Evolutionary conservation across 1,284 basidiomycete species (phyloP).

Genomic region (Boletus hoseneyae): DNA sequence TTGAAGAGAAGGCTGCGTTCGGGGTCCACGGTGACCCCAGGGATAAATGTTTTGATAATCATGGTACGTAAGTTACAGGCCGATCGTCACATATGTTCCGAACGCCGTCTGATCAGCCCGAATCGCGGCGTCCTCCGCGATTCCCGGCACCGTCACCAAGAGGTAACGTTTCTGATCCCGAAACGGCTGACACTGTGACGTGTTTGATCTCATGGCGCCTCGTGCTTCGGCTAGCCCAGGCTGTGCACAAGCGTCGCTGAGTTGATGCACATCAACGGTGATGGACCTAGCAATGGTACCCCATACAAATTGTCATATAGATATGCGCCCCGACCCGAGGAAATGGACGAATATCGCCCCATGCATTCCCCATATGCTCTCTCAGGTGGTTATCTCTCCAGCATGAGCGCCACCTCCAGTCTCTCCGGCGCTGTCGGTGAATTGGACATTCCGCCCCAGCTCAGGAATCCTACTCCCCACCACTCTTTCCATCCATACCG

Average conservation of each 20-base stretch:
- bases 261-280: slow-evolving; percentile 29
- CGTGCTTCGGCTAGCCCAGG: slow-evolving; percentile 29
- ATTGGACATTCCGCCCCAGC: slow-evolving; percentile 40
- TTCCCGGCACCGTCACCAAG: slow-evolving; percentile 20
- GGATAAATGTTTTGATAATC: slow-evolving; percentile 19
- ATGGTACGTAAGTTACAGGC: slow-evolving; percentile 22
- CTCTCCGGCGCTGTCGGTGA: slow-evolving; percentile 63
- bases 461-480: slow-evolving; percentile 33
- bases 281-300: slow-evolving; percentile 30
- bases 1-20: slow-evolving; percentile 7
- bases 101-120: slow-evolving; percentile 25
- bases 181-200: slow-evolving; percentile 27
- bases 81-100: slow-evolving; percentile 23
- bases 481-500: slow-evolving; percentile 32
- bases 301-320: slow-evolving; percentile 30
- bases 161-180: slow-evolving; percentile 32
- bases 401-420: slow-evolving; percentile 46
- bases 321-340: slow-evolving; percentile 20
- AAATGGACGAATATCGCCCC: slow-evolving; percentile 25
- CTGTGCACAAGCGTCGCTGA: slow-evolving; percentile 33
- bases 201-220: slow-evolving; percentile 30
- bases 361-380: slow-evolving; percentile 32
- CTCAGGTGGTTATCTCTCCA: slow-evolving; percentile 32
- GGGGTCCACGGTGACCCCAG: slow-evolving; percentile 21
- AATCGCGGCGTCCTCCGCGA: slow-evolving; percentile 27